A percentile compares a stretch with the other conserved stretches of the same genome.
Conservation (phyloP, 306 rosid species). For the Rosa multiflora region DNA sequence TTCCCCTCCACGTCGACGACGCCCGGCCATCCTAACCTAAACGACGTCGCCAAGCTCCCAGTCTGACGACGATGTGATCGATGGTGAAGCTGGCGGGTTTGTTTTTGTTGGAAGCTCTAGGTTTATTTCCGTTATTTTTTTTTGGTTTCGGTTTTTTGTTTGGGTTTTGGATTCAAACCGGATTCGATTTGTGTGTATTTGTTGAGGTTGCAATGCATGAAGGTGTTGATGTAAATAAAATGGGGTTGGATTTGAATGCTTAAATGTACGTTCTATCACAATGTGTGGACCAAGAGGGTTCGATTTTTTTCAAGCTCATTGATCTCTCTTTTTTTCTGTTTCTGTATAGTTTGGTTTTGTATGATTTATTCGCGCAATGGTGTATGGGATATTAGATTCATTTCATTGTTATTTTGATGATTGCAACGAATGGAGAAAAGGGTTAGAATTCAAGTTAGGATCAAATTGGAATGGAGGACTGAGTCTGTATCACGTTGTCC, state of each 20-base stretch:
- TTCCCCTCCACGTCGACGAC: constrained; percentile 6
- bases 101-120: constrained; percentile 5
- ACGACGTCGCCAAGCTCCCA: constrained; percentile 49
- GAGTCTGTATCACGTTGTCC: not conserved
- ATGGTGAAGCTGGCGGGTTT: not conserved
- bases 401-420: not conserved
- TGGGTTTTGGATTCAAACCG: not conserved
- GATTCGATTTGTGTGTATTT: not conserved
- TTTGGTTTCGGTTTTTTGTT: not conserved
- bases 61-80: constrained; percentile 24
- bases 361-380: not conserved
- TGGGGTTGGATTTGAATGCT: not conserved
- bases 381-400: not conserved
- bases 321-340: not conserved
- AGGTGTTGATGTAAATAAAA: not conserved
- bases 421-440: not conserved
- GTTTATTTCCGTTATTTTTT: not conserved
- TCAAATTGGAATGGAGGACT: not conserved
- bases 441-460: not conserved
- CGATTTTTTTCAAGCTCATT: not conserved
- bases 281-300: not conserved
- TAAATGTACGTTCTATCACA: not conserved
- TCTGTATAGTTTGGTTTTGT: not conserved
- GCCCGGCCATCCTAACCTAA: not conserved
- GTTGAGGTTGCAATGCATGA: not conserved